Base-by-base conservation (phyloP, 202 grass and related monocot species). In the Carex sylvatica region DNA sequence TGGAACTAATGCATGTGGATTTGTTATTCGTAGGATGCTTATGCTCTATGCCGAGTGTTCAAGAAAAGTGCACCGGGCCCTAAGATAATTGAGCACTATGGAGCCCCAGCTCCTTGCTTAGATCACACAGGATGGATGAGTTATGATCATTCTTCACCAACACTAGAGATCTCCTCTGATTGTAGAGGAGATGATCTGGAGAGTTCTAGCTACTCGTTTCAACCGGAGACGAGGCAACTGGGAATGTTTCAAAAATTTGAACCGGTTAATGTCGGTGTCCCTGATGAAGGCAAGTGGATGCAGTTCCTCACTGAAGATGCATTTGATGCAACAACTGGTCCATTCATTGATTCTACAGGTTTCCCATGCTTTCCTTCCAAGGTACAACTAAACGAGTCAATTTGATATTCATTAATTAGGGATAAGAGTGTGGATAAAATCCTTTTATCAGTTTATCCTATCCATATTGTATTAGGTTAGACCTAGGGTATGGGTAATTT, bases 71-170 rank as follows among this genome's bases (percentile, higher is more conserved):
- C 89, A 1, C 95, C 95, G 1, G 92, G 92, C 14, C 92, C 95
- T 9, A 95, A 98, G 81, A 95, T 98, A 80, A 89, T 98, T n/a
- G 95, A 93, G 83, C 92, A 98, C 63, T 93, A 94, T 23, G 92
- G 90, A 10, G 94, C 84, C 85, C 15, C 86, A 88, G 35, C 88
- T 91, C 53, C 86, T 54, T 65, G 80, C 31, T 28, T 82, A 52
- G 80, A 82, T 80, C 80, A 82, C 44, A 68, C 87, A 88, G 90
- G 87, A 86, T 86, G 58, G 6, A 26, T 85, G 61, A 91, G 84
- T 60, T 83, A 84, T 36, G 83, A 84, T n/a, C 85, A 97, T 74
- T 88, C 82, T 56, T 91, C 91, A 18, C 94, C 91, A 3, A 90
- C 87, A 0, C 56, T 91, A 79, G 91, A 93, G 15, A 5, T 88